Base-by-base conservation (phyloP, 371 early-diverging fungal species). In the Dinochytrium kinnereticum region DNA sequence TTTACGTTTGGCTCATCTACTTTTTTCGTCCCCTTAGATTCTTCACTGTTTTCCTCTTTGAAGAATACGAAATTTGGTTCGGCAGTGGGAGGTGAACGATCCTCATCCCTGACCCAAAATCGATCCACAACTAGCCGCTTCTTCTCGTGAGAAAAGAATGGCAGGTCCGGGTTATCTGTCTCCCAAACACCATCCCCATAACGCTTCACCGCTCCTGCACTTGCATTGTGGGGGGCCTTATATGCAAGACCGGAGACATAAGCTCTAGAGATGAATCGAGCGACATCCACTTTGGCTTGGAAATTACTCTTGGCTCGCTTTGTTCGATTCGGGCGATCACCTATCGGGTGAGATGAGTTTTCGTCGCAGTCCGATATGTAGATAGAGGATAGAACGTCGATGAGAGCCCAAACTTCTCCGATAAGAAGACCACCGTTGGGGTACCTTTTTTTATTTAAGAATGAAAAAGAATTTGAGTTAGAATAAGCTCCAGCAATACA, bases 341-440 rank as follows among this genome's bases (percentile, higher is more conserved):
- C 24, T 17, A 13, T 34, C 2, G 61, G 34, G 36, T 61, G 61
- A 36, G 30, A 3, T 2, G 61, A 61, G 36, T 61, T 61, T 61
- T 61, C 61, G 61, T 61, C 61, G 34, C 61, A 61, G 26, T 61
- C 61, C 7, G 61, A 61, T 10, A 15, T 33, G 61, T 61, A 61
- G 28, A 61, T 37, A 10, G 61, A 61, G 13, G 61, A 31, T 3
- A 61, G 36, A 7, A 61, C 61, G 26, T 61, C 61, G 3, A 31
- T 7, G 10, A 61, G 36, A 17, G 34, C 61, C 61, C 61, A 61
- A 33, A 36, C 61, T 61, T 34, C 34, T 3, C 61, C 61, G 7
- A 61, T 26, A 61, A 61, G 61, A 17, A 61, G 3, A 21, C 61
- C 61, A 33, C 61, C 61, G 61, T 61, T 61, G 61, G 61, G 34